phyloP scores from a whole-genome alignment of 371 early-diverging fungal genomes.

The Circinella umbellata region DNA sequence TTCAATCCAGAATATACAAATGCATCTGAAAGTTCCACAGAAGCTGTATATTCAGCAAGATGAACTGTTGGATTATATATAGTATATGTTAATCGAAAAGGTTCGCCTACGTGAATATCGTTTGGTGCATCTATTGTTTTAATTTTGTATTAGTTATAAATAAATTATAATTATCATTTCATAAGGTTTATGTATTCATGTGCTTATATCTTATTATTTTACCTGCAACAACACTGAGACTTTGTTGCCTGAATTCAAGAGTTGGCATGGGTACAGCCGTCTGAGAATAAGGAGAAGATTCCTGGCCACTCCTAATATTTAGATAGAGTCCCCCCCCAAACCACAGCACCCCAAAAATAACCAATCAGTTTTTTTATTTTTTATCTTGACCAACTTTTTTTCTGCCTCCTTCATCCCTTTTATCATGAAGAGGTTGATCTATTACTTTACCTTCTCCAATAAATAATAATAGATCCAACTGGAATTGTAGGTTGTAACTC shows the following conservation, averaged over 20 bases:
- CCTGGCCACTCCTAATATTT: slow-evolving; percentile 25
- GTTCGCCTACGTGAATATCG: slow-evolving; percentile 57
- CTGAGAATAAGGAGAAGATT: slow-evolving; percentile 24
- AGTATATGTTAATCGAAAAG: slow-evolving; percentile 62
- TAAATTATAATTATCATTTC: not conserved
- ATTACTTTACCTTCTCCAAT: slow-evolving; percentile 45
- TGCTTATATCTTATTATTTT: slow-evolving; percentile 1
- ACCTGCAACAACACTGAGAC: slow-evolving; percentile 45
- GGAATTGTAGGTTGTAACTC: slow-evolving; percentile 35
- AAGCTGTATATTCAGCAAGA: slow-evolving; percentile 58
- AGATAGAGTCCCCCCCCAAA: no score
- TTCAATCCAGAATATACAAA: slow-evolving; percentile 79
- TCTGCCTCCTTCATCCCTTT: no score
- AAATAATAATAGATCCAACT: slow-evolving; percentile 39
- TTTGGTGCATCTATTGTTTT: slow-evolving; percentile 47
- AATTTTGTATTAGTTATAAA: not conserved
- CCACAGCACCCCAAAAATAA: no score
- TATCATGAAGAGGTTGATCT: not conserved
- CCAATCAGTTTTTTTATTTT: no score
- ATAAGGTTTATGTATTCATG: no score
- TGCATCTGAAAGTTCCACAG: slow-evolving; percentile 72
- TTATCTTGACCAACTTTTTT: no score
- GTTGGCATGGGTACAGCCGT: slow-evolving; percentile 34
- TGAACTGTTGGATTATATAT: slow-evolving; percentile 67
- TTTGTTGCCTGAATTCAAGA: slow-evolving; percentile 36